Base-by-base conservation (phyloP, 768 basidiomycete genomes). In the Lentinula guzmanii region DNA sequence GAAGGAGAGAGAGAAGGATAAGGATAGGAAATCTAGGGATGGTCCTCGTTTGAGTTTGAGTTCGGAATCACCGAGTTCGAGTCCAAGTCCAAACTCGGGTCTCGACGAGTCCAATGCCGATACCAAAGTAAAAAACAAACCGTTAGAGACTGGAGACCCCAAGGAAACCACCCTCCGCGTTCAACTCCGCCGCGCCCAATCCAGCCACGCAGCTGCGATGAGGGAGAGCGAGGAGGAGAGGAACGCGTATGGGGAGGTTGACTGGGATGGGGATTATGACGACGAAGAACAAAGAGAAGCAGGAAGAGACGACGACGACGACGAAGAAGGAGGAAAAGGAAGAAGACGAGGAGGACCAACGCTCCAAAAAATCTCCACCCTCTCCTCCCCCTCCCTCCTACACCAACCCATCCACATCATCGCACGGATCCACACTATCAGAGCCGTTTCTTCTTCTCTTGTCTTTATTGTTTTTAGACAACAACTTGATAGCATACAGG, bases 401-500 rank as follows among this genome's bases (percentile, higher is more conserved):
- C 37, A 34, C 3, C 15, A 39, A 41, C 7, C 59, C 8, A 35
- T 60, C 9, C 4, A 34, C 9, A 11, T 60, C 35, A 6, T 50
- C 9, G 59, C 37, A 0, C 50, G 59, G 0, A 9, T 60, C 0
- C 59, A 60, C 51, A 43, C 59, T 7, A 52, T 50, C 13, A 55
- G 61, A 15, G 53, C 46, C 1, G 45, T 62, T 8, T 52, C 48
- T 1, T 37, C 50, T 18, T 63, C 64, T 45, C 41, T 69, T 3
- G 61, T 61, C 3, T 69, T 69, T 54, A 28, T 65, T 6, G 52
- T 69, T 1, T 63, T 69, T 21, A 53, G 68, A 6, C 68, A 68
- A 33, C 61, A 61, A 10, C 18, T 64, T 2, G 31, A 52, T 15
- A 67, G 61, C 34, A 42, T 69, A 16, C 68, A 69, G 56, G 68